A percentile compares a stretch with the other conserved stretches of the same genome.
These are phyloP conservation scores for Licmophora abbreviata DNA, from an alignment of 108 stramenopile genomes.

Conservation along the genomic window DNA sequence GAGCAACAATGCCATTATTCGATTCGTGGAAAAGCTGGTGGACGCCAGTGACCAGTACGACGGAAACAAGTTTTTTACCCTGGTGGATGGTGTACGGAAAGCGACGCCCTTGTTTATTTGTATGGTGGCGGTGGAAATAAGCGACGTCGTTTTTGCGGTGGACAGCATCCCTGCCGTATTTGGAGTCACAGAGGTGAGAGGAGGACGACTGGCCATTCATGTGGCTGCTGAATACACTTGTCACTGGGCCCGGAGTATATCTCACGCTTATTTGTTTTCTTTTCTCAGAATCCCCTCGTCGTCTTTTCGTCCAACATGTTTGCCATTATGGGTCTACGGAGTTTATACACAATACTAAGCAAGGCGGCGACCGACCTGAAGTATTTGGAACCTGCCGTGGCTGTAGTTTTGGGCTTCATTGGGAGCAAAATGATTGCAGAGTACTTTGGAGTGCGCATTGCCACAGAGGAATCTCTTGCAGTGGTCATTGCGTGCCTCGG, in stretches of 20 bases:
- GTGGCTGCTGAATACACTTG: conserved; percentile 5
- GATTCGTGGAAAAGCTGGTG: conserved; percentile 52
- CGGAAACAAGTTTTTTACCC: conserved; percentile 85
- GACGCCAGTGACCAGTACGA: conserved; percentile 70
- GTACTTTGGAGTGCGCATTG: conserved; percentile 59
- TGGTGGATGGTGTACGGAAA: conserved; percentile 57
- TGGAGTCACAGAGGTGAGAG: conserved; percentile 85
- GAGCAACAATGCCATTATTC: conserved; percentile 64
- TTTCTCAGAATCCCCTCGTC: conserved; percentile 77
- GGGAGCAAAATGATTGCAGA: conserved; percentile 89
- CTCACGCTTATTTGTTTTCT: background rate
- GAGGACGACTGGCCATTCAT: background rate
- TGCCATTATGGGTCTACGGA: conserved; percentile 92
- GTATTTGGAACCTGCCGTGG: conserved; percentile 90
- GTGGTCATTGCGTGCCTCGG: conserved; percentile 64
- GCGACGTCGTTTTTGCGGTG: conserved; percentile 94
- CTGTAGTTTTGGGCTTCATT: conserved; percentile 88
- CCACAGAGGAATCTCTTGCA: conserved; percentile 62
- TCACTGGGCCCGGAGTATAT: background rate
- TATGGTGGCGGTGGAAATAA: conserved; percentile 89
- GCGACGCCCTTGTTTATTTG: conserved; percentile 93
- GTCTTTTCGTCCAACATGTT: conserved; percentile 95
- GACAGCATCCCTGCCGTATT: conserved; percentile 95
- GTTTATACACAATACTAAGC: conserved; percentile 86
- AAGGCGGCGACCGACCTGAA: conserved; percentile 87